Conservation (phyloP, 2,329 filamentous ascomycete genomes). For the Diaporthe sp. region DNA sequence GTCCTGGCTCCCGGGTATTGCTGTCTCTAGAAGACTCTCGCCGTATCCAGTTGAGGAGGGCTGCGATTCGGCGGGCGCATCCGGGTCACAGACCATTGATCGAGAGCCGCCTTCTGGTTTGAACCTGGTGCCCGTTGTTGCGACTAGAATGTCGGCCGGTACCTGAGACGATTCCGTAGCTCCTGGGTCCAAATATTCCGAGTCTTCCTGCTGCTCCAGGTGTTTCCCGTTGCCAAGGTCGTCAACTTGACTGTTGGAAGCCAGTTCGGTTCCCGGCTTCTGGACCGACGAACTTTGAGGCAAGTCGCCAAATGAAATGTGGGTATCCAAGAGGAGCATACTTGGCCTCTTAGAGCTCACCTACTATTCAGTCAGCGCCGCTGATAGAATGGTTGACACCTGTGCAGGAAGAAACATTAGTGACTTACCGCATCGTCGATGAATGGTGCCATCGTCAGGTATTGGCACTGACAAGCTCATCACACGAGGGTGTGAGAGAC, state of each 20-base stretch:
- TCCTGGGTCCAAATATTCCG: rapidly evolving
- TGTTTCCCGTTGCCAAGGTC: neutral
- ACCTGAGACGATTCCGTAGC: neutral
- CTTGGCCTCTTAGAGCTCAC: neutral
- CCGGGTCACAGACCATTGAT: neutral
- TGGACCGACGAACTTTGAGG: neutral
- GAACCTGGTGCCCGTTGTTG: neutral
- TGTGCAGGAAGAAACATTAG: too few species aligned
- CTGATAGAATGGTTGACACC: too few species aligned
- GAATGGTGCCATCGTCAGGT: neutral
- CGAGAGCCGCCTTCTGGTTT: neutral
- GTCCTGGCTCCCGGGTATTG: neutral
- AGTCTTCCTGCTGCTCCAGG: neutral
- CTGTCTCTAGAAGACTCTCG: neutral
- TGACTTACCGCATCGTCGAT: neutral
- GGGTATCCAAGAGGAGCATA: neutral
- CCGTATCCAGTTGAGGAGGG: neutral
- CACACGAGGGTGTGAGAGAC: neutral
- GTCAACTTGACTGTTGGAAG: neutral
- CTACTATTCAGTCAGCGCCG: neutral
- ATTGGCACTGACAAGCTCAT: neutral
- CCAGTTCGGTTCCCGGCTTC: neutral
- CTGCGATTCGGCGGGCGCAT: neutral
- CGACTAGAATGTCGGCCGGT: neutral
- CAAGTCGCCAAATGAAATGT: neutral